A percentile compares a stretch with the other conserved stretches of the same genome.
Evolutionary conservation across 495 filamentous ascomycete species (phyloP).

Genomic region (Penicillium maclennaniae): DNA sequence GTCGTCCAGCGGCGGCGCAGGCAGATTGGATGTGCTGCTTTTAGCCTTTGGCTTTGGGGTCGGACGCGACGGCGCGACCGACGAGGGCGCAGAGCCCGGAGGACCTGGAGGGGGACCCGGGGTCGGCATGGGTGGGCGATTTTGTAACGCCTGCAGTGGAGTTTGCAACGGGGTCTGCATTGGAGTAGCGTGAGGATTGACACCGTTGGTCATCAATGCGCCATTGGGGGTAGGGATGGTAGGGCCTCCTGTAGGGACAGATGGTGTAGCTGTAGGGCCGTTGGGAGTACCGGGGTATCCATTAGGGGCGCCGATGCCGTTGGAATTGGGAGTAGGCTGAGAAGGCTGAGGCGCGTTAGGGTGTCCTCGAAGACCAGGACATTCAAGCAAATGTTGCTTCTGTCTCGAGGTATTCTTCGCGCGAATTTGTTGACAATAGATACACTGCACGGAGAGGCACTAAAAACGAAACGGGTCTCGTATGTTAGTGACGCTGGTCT

Average conservation of each 20-base stretch:
- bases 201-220: constrained; percentile 44
- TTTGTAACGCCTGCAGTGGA: constrained; percentile 33
- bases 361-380: constrained; percentile 47
- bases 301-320: constrained; percentile 43
- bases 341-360: constrained; percentile 41
- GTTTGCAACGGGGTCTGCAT: constrained; percentile 35
- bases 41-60: constrained; percentile 46
- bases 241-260: constrained; percentile 32
- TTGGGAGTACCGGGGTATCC: constrained; percentile 47
- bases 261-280: constrained; percentile 33
- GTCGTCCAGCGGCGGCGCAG: constrained; percentile 48
- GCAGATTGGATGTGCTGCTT: constrained; percentile 34
- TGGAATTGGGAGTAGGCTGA: constrained; percentile 39
- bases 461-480: constrained; percentile 29
- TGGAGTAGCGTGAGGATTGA: constrained; percentile 43
- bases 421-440: constrained; percentile 56
- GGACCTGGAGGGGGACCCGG: constrained; percentile 30
- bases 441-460: constrained; percentile 58
- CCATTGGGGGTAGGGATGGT: constrained; percentile 40
- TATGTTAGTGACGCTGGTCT: constrained; percentile 30
- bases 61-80: constrained; percentile 30
- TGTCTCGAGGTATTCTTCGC: constrained; percentile 57
- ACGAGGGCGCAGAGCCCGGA: constrained; percentile 29
- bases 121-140: constrained; percentile 38
- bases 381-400: constrained; percentile 54